phyloP scores from a whole-genome alignment of 1,284 basidiomycete species.

The Tilletia horrida region DNA sequence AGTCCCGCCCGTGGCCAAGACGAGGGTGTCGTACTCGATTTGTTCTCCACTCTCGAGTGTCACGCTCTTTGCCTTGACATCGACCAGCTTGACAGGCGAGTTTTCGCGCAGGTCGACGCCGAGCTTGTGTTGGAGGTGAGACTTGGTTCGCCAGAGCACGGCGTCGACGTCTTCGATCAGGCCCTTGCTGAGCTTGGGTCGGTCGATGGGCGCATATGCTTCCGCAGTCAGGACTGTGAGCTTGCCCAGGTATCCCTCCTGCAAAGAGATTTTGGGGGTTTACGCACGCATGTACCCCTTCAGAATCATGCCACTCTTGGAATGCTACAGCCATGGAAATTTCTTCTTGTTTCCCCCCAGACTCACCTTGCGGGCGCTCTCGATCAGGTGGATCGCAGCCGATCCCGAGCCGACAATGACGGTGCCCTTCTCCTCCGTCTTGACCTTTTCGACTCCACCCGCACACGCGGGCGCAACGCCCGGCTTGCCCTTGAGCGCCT shows the following conservation, averaged over 20 bases:
- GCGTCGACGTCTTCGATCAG: constrained; percentile 74
- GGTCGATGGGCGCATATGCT: constrained; percentile 77
- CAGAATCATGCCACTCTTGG: too few relatives aligned
- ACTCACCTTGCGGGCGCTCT: constrained; percentile 65
- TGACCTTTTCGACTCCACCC: constrained; percentile 31
- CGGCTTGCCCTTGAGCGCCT: constrained; percentile 61
- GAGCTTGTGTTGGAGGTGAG: constrained; percentile 76
- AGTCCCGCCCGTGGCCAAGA: constrained; percentile 57
- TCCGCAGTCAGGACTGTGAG: constrained; percentile 81
- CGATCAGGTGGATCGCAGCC: constrained; percentile 73
- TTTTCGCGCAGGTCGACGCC: constrained; percentile 71
- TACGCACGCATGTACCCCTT: too few relatives aligned
- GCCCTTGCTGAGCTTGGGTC: constrained; percentile 85
- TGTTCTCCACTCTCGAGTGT: constrained; percentile 55
- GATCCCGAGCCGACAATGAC: constrained; percentile 84
- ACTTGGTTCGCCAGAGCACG: constrained; percentile 69
- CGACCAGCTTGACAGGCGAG: constrained; percentile 52
- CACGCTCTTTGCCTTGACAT: constrained; percentile 37
- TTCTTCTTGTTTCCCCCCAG: too few relatives aligned
- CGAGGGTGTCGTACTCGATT: constrained; percentile 55
- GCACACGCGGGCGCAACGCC: constrained; percentile 44
- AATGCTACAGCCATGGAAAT: too few relatives aligned
- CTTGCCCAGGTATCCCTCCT: constrained; percentile 73
- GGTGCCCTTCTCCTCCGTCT: constrained; percentile 62
- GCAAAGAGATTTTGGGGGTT: too few relatives aligned